These are phyloP conservation scores for Westerdykella ornata DNA, from an alignment of 2,329 filamentous ascomycete species.

Conservation along the genomic window DNA sequence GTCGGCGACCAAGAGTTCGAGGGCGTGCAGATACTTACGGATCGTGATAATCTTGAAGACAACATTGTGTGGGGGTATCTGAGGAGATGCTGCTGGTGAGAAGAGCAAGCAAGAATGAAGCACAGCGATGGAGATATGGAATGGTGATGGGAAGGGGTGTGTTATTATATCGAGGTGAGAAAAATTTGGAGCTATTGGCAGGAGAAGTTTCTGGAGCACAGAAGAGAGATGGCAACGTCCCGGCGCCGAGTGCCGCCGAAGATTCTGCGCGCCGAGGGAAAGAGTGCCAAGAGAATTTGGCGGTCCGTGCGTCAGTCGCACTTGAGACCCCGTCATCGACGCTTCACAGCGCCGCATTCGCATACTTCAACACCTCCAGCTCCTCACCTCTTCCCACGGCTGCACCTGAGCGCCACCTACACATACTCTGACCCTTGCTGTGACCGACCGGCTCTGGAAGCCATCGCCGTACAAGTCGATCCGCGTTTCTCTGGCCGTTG, in stretches of 20 bases:
- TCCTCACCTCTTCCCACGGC: slow-evolving; percentile 1
- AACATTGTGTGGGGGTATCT: slow-evolving; percentile 33
- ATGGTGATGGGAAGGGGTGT: slow-evolving; percentile 5
- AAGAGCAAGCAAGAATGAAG: slow-evolving; percentile 23
- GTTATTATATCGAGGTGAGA: slow-evolving; percentile 8
- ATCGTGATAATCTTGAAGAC: slow-evolving; percentile 39
- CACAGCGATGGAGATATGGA: slow-evolving; percentile 11
- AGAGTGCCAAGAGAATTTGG: not conserved
- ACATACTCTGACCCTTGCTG: too few species aligned
- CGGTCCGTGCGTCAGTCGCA: too few species aligned
- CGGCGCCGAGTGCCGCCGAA: slow-evolving; percentile 7
- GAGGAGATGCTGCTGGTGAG: slow-evolving; percentile 23
- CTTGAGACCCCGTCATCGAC: too few species aligned
- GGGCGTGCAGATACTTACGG: slow-evolving; percentile 25
- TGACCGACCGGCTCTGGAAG: too few species aligned
- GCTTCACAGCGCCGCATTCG: not conserved
- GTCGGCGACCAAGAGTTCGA: slow-evolving; percentile 6
- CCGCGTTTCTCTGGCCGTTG: too few species aligned
- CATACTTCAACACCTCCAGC: not conserved
- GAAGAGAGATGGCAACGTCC: slow-evolving; percentile 1
- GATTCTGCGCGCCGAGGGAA: not conserved
- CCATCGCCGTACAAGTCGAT: too few species aligned
- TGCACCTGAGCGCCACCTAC: slow-evolving; percentile 1
- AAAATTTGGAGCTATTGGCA: slow-evolving; percentile 4
- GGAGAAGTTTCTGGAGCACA: slow-evolving; percentile 10